Conservation (phyloP, 305 asterid species). For the Fraxinus velutina region DNA sequence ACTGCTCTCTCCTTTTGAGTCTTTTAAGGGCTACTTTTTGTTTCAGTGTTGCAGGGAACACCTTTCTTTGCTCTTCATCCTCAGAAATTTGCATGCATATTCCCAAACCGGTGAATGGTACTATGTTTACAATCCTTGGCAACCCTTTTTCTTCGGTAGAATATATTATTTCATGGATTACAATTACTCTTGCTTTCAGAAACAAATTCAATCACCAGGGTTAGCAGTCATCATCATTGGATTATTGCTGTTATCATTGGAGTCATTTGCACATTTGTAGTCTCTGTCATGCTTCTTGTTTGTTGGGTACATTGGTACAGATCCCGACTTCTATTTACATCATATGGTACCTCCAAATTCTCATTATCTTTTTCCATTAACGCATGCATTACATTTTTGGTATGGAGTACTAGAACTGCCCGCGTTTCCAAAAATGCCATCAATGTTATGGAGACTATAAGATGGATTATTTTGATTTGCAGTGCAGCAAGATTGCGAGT, state of each 20-base stretch:
- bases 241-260: constrained; percentile 50
- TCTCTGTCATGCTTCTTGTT: constrained; percentile 48
- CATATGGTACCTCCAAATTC: constrained; percentile 54
- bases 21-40: constrained; percentile 23
- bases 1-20: neutral
- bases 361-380: neutral
- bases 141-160: neutral
- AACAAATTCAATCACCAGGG: constrained; percentile 38
- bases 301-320: constrained; percentile 73
- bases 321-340: constrained; percentile 47
- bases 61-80: constrained; percentile 63
- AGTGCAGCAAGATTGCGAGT: constrained; percentile 82
- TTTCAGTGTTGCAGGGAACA: constrained; percentile 81
- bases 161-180: constrained; percentile 13
- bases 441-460: neutral
- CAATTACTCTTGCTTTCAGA: constrained; percentile 42
- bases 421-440: neutral
- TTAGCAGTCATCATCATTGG: constrained; percentile 45
- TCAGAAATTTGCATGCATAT: constrained; percentile 54
- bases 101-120: constrained; percentile 67
- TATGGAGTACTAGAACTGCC: neutral
- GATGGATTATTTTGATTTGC: constrained; percentile 26
- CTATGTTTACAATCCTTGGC: constrained; percentile 7
- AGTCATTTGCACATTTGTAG: constrained; percentile 52
- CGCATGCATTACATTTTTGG: neutral